These are phyloP conservation scores for Gymnopus androsaceus DNA, from an alignment of 1,284 basidiomycete genomes.

Conservation along the genomic window DNA sequence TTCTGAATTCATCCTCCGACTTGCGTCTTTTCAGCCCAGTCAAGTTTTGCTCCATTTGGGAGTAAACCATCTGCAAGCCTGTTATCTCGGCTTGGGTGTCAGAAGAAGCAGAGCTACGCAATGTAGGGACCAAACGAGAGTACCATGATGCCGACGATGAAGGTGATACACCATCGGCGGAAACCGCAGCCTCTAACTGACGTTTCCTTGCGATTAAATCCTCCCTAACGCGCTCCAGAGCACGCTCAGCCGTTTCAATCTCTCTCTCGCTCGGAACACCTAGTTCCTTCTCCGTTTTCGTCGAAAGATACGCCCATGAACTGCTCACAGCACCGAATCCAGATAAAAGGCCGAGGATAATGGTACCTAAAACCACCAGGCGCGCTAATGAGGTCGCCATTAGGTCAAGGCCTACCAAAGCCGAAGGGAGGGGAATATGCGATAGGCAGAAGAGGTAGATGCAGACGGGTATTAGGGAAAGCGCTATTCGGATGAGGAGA, in stretches of 20 bases:
- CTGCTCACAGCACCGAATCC: slow-evolving; percentile 74
- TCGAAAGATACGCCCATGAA: slow-evolving; percentile 48
- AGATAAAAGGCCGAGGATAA: slow-evolving; percentile 70
- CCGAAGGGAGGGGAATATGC: slow-evolving; percentile 63
- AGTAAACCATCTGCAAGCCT: slow-evolving; percentile 67
- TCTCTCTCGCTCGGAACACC: slow-evolving; percentile 50
- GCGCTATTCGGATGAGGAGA: slow-evolving; percentile 30
- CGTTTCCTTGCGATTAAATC: slow-evolving; percentile 41
- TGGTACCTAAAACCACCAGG: slow-evolving; percentile 73
- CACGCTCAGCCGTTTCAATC: slow-evolving; percentile 48
- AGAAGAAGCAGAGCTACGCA: too few species aligned
- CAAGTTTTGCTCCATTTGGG: slow-evolving; percentile 65
- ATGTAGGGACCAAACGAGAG: slow-evolving; percentile 46
- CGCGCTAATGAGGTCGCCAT: slow-evolving; percentile 54
- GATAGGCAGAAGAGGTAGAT: slow-evolving; percentile 63
- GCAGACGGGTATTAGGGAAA: slow-evolving; percentile 52
- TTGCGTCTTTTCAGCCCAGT: slow-evolving; percentile 51
- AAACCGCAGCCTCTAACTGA: slow-evolving; percentile 7
- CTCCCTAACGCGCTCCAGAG: slow-evolving; percentile 51
- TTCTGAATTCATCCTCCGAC: slow-evolving; percentile 49
- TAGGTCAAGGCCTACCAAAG: slow-evolving; percentile 36
- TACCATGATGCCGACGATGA: slow-evolving; percentile 42
- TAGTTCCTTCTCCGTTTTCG: slow-evolving; percentile 29
- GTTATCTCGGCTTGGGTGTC: slow-evolving; percentile 48
- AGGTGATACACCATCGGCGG: neutral